Base-by-base conservation (phyloP, 306 rosid genomes). In the Elaeagnus macrophylla region DNA sequence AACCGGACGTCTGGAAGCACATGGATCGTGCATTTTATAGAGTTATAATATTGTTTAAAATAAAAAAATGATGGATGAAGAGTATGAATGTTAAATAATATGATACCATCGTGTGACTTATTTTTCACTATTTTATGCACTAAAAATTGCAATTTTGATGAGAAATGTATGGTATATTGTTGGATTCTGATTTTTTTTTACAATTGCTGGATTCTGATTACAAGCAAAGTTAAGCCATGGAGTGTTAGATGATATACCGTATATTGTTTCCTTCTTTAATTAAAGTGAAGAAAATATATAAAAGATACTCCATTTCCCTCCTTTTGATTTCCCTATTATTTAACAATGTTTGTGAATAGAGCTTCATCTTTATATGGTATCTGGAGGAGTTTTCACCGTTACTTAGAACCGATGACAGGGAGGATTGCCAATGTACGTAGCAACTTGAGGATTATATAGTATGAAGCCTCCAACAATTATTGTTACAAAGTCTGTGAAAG, bases 341-440 rank as follows among this genome's bases (percentile, higher is more conserved):
- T 41, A 37, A 62, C 60, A 35, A n/a, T 48, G 39, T 16, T 47
- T 41, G 20, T 51, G 10, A 40, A 50, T 59, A 44, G 55, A 45
- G 10, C 32, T 25, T 25, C 4, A 25, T 16, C 3, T 42, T 44
- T 7, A 36, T 44, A 7, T n/a, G n/a, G n/a, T n/a, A 9, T 9
- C 17, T 14, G 38, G 37, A 19, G 7, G 14, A 43, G 37, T n/a
- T 42, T 47, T 59, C 32, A 37, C 35, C 49, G 14, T 32, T 38
- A n/a, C 51, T 47, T 41, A 6, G 15, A n/a, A 46, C 12, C 53
- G 52, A 57, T 59, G 56, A 44, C 61, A 91, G 99, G 99, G 99
- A 67, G 99, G 99, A 36, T 68, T 91, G 38, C 96, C 99, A 0
- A 76, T 87, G 82, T 91, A 87, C 65, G 96, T 91, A 52, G 95